These are phyloP conservation scores for Irpex lacteus DNA, from an alignment of 1,284 basidiomycete genomes.

Conservation along the genomic window DNA sequence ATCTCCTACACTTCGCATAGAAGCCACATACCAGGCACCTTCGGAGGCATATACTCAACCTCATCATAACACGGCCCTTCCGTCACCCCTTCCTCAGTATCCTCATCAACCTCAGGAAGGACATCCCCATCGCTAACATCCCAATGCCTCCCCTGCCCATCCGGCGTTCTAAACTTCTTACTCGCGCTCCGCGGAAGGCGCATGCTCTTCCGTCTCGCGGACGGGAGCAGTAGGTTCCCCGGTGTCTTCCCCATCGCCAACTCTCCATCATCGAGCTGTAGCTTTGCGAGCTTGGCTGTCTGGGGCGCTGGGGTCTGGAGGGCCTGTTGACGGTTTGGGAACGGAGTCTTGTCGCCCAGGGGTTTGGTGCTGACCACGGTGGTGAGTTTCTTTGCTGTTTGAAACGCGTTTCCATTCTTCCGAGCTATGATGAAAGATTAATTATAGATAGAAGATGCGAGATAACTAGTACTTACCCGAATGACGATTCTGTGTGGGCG, in stretches of 20 bases:
- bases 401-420: slow-evolving; percentile 8
- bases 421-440: slow-evolving; percentile 5
- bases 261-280: slow-evolving; percentile 17
- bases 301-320: slow-evolving; percentile 29
- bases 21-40: slow-evolving; percentile 60
- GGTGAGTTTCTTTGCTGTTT: slow-evolving; percentile 11
- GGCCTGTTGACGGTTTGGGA: slow-evolving; percentile 46
- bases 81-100: slow-evolving; percentile 18
- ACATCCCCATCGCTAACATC: slow-evolving; percentile 66
- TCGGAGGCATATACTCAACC: slow-evolving; percentile 78
- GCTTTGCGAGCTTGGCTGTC: slow-evolving; percentile 31
- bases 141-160: slow-evolving; percentile 66
- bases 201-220: slow-evolving; percentile 45
- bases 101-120: slow-evolving; percentile 25
- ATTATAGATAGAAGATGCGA: too few relatives aligned
- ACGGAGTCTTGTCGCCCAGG: slow-evolving; percentile 54
- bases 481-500: slow-evolving; percentile 28
- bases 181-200: slow-evolving; percentile 29
- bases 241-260: slow-evolving; percentile 27
- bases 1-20: too few relatives aligned
- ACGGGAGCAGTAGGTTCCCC: slow-evolving; percentile 49
- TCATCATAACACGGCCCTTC: slow-evolving; percentile 56
- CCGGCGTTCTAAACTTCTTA: slow-evolving; percentile 58
- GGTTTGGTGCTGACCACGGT: slow-evolving; percentile 36
- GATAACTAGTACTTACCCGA: slow-evolving; percentile 21